Evolutionary conservation across 495 filamentous ascomycete species (phyloP).

Genomic region (Paragyromitra xinjiangensis): DNA sequence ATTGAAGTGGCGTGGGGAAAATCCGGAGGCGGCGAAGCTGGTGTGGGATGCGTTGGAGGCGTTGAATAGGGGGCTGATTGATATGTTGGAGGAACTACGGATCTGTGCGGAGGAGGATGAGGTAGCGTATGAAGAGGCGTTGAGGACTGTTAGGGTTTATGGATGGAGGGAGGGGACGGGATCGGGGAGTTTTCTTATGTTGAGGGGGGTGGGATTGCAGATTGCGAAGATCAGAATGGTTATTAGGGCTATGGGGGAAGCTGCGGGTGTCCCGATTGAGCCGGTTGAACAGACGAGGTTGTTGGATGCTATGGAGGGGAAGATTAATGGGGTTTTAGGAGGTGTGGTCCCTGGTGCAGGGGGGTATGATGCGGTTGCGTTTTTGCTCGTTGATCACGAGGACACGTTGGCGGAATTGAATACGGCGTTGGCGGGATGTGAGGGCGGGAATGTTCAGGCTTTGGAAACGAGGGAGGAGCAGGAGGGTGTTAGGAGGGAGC

Average conservation of each 20-base stretch:
- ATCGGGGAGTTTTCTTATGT: slow-evolving; percentile 59
- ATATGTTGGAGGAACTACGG: slow-evolving; percentile 65
- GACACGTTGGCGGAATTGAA: slow-evolving; percentile 71
- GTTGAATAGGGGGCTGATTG: slow-evolving; percentile 75
- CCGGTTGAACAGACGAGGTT: slow-evolving; percentile 83
- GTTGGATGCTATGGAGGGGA: slow-evolving; percentile 73
- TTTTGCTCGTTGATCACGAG: slow-evolving; percentile 78
- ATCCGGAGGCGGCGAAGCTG: slow-evolving; percentile 70
- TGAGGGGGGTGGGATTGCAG: slow-evolving; percentile 44
- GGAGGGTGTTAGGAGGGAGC: slow-evolving; percentile 79
- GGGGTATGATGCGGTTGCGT: slow-evolving; percentile 87
- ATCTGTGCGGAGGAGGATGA: slow-evolving; percentile 57
- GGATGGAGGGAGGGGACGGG: slow-evolving; percentile 39
- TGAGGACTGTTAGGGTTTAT: slow-evolving; percentile 40
- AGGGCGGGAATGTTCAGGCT: slow-evolving; percentile 71
- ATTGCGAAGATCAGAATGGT: slow-evolving; percentile 62
- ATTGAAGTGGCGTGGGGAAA: slow-evolving; percentile 77
- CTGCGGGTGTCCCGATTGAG: slow-evolving; percentile 86
- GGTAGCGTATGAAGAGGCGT: slow-evolving; percentile 55
- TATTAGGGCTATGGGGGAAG: slow-evolving; percentile 77
- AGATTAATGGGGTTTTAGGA: slow-evolving; percentile 80
- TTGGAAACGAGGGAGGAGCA: slow-evolving; percentile 86
- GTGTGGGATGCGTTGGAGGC: slow-evolving; percentile 78
- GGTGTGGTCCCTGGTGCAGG: slow-evolving; percentile 95
- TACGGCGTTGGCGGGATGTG: slow-evolving; percentile 71